Evolutionary conservation across 1,284 basidiomycete genomes (phyloP), one percentile per base, ranked within the genome.

Genomic region (Naganishia cerealis): DNA sequence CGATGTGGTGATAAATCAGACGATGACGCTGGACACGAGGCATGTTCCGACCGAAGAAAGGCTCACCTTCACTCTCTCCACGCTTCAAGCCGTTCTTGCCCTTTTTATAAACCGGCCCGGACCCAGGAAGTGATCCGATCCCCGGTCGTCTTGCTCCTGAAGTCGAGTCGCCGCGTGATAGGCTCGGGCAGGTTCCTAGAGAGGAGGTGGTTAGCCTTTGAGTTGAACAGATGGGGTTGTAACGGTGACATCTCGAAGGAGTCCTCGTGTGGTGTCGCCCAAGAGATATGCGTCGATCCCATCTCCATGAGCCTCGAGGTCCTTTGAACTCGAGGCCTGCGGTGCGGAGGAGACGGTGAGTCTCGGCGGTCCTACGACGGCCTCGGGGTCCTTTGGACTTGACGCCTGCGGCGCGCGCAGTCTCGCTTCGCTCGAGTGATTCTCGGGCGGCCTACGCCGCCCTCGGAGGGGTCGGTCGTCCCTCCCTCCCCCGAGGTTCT

Each of bases 61-160:
- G 55, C 69, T 59, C 33, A 70, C 69, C 62, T 48, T 70, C 69
- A 36, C 69, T 70, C 13, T 65, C 66, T 12, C 50, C 56, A 21
- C 69, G 43, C 57, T 70, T 70, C 21, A 70, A 29, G 0, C 69
- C 66, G 24, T 58, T 68, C 38, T 48, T 65, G n/a, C 52, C 55
- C 53, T 63, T 61, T 69, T 66, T 69, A 39, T 59, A 52, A 7
- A 16, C 43, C 43, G 52, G 43, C 16, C 54, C 54, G 7, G 62
- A 13, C 24, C 40, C 38, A 9, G 13, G 18, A 9, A 33, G 13
- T 15, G 46, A 1, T 24, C 15, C 40, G 10, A 55, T 13, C 3
- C 54, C 62, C 13, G 54, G 53, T 15, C 33, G 43, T 18, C 42
- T 46, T 12, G 65, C 65, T 24, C 65, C 54, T 12, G 65, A 29